Conservation (phyloP, 768 basidiomycete species). For the Tulasnella sp. region DNA sequence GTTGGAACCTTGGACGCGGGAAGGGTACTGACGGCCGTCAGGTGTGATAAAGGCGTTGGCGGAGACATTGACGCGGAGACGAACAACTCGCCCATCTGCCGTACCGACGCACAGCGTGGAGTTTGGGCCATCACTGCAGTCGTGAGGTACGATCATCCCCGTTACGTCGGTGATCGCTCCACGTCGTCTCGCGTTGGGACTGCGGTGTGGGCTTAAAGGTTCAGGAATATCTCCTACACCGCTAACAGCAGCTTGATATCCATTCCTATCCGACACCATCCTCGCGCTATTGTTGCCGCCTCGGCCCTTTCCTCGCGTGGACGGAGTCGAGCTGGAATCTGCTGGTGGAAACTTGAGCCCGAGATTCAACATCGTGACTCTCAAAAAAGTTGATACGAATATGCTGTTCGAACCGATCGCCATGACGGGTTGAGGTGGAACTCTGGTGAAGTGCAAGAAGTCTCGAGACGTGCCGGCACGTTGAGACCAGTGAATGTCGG, state of each 20-base stretch:
- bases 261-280: neutral
- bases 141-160: conserved; percentile 5
- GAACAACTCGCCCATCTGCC: conserved; percentile 14
- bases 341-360: neutral
- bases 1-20: neutral
- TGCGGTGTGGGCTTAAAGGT: neutral
- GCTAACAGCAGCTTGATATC: neutral
- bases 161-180: conserved; percentile 1
- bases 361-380: neutral
- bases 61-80: neutral
- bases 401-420: neutral
- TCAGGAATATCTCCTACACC: neutral
- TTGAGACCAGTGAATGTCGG: neutral
- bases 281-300: neutral
- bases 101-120: conserved; percentile 9
- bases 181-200: neutral
- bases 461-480: neutral
- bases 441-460: neutral
- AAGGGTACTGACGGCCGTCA: neutral
- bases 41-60: neutral
- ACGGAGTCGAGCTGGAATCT: too few relatives aligned
- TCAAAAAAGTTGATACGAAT: neutral
- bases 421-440: conserved; percentile 12
- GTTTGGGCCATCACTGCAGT: neutral
- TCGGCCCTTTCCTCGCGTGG: too few relatives aligned